phyloP scores from a whole-genome alignment of 192 early-diverging fungal species.

The Spinellus fusiger region DNA sequence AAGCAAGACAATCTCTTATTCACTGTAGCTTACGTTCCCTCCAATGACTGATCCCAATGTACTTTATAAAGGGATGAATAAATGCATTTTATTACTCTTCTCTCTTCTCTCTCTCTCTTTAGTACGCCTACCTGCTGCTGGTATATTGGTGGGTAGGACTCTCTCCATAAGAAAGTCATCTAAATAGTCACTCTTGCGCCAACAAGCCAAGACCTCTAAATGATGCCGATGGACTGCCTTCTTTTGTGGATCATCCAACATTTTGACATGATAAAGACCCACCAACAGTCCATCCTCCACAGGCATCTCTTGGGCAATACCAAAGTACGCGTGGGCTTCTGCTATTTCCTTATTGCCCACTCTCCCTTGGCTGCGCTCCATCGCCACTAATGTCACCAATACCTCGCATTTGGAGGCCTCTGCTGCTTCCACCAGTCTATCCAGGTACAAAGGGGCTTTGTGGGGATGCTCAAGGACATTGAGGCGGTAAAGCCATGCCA shows the following conservation, averaged over 20 bases:
- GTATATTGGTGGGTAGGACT: neutral
- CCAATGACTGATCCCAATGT: neutral
- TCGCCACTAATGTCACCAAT: slow-evolving; percentile 40
- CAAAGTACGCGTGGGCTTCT: slow-evolving; percentile 41
- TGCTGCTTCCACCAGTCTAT: slow-evolving; percentile 35
- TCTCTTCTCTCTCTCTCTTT: neutral
- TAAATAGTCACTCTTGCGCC: slow-evolving; percentile 11
- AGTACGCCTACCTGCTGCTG: neutral
- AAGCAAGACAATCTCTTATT: too few relatives aligned
- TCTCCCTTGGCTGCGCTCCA: slow-evolving; percentile 47
- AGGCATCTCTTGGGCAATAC: slow-evolving; percentile 29
- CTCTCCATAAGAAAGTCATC: slow-evolving; percentile 14
- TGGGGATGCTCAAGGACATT: slow-evolving; percentile 38
- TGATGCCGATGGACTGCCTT: slow-evolving; percentile 21
- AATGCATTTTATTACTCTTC: neutral
- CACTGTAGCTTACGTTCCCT: too few relatives aligned
- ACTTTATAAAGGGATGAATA: neutral
- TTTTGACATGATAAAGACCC: slow-evolving; percentile 24
- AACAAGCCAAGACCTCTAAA: slow-evolving; percentile 14
- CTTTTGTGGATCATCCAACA: slow-evolving; percentile 27
- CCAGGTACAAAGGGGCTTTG: slow-evolving; percentile 31
- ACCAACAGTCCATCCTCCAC: slow-evolving; percentile 27
- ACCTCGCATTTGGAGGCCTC: slow-evolving; percentile 28
- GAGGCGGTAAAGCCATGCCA: slow-evolving; percentile 47
- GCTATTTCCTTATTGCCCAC: slow-evolving; percentile 36